phyloP scores from a whole-genome alignment of 768 basidiomycete genomes.

The Leccinum boreale region DNA sequence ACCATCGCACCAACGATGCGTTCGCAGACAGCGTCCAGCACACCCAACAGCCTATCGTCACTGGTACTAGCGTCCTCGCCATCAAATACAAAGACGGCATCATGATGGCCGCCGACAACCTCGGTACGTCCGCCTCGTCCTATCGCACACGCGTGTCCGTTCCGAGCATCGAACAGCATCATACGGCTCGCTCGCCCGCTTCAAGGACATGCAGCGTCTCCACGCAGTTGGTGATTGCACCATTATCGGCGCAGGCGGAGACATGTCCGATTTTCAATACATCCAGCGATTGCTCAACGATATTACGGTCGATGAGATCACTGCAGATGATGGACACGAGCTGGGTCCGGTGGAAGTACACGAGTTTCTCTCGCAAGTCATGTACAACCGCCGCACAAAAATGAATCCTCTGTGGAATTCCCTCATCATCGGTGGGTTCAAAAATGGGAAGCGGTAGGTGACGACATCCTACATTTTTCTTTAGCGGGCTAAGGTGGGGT shows the following conservation, averaged over 20 bases:
- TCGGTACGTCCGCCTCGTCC: constrained; percentile 53
- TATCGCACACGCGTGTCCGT: background rate
- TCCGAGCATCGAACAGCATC: constrained; percentile 58
- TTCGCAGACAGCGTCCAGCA: constrained; percentile 68
- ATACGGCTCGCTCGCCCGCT: constrained; percentile 94
- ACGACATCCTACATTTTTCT: background rate
- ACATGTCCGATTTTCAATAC: constrained; percentile 98
- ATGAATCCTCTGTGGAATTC: constrained; percentile 96
- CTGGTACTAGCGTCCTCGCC: constrained; percentile 94
- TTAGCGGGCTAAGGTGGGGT: background rate
- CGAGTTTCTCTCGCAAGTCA: constrained; percentile 84
- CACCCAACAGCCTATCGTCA: constrained; percentile 93
- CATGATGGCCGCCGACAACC: constrained; percentile 98
- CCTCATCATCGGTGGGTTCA: constrained; percentile 86
- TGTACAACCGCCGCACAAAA: constrained; percentile 87
- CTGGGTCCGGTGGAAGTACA: constrained; percentile 90
- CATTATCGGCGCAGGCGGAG: constrained; percentile 88
- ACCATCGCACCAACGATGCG: constrained; percentile 46
- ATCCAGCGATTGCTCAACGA: constrained; percentile 79
- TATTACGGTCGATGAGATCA: constrained; percentile 73
- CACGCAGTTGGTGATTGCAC: constrained; percentile 81
- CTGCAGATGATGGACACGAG: constrained; percentile 76
- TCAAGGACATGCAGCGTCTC: constrained; percentile 91
- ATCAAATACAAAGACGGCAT: constrained; percentile 95
- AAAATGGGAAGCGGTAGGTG: constrained; percentile 73